Evolutionary conservation across 306 rosid species (phyloP).

Genomic region (Crotalaria pallida): DNA sequence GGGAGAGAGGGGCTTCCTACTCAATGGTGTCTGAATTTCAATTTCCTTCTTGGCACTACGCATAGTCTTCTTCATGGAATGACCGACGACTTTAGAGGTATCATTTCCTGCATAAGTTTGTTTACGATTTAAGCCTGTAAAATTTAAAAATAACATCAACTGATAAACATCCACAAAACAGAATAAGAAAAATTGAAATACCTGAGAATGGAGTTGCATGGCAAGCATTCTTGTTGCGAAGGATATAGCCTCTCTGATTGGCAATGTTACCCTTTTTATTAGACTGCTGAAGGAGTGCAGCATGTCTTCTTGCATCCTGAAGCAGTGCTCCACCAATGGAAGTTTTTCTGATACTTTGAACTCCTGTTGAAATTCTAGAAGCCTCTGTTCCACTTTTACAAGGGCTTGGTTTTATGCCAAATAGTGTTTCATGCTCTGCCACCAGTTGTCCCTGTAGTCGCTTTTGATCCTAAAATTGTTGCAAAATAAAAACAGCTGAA

Average conservation of each 20-base stretch:
- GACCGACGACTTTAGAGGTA: conserved; percentile 23
- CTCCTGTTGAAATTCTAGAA: conserved; percentile 35
- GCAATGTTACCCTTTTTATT: conserved; percentile 32
- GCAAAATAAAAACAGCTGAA: background rate
- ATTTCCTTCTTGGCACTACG: conserved; percentile 17
- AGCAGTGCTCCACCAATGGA: conserved; percentile 51
- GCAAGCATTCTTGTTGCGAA: conserved; percentile 25
- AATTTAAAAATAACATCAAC: background rate
- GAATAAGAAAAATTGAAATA: conserved; percentile 8
- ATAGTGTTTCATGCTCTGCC: conserved; percentile 61
- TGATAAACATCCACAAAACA: background rate
- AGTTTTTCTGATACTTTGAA: conserved; percentile 35
- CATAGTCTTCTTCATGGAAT: conserved; percentile 24
- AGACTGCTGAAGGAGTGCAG: conserved; percentile 33
- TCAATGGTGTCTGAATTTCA: conserved; percentile 29
- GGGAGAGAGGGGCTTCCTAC: conserved; percentile 59
- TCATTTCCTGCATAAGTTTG: conserved; percentile 33
- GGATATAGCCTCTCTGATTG: conserved; percentile 30
- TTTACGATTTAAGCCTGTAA: background rate
- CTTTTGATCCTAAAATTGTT: conserved; percentile 33
- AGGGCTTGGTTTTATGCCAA: conserved; percentile 36
- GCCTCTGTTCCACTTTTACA: conserved; percentile 21
- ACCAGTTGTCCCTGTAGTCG: conserved; percentile 34
- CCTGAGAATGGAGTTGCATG: conserved; percentile 33
- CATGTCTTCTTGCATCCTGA: conserved; percentile 45